phyloP scores from a whole-genome alignment of 2,329 filamentous ascomycete species.

The Neofusicoccum cordaticola region DNA sequence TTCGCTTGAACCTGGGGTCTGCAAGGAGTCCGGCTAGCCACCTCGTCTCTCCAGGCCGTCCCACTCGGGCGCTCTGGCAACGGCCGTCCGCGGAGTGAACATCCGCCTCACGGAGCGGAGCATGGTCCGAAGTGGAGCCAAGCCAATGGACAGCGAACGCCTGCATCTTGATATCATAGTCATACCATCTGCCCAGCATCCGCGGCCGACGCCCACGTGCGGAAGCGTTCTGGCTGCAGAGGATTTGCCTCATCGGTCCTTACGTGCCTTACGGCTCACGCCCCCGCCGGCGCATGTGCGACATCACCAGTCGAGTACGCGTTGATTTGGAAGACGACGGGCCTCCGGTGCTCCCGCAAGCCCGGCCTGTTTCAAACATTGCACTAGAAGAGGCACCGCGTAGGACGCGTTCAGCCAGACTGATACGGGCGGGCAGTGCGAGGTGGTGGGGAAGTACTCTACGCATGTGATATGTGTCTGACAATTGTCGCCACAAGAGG shows the following conservation, averaged over 20 bases:
- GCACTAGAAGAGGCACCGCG: background rate
- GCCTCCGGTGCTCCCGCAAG: background rate
- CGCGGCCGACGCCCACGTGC: conserved; percentile 9
- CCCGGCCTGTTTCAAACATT: background rate
- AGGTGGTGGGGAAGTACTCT: conserved; percentile 7
- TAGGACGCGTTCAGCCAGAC: background rate
- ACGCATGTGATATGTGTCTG: conserved; percentile 13
- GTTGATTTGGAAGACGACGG: background rate
- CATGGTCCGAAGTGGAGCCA: background rate
- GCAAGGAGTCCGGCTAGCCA: conserved; percentile 8
- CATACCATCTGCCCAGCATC: background rate
- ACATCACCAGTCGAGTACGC: background rate
- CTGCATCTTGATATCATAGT: conserved; percentile 11
- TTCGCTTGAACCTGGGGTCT: conserved; percentile 1
- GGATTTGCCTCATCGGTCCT: background rate
- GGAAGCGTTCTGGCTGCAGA: background rate
- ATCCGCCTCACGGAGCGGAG: background rate
- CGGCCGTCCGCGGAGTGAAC: background rate
- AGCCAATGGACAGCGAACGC: background rate
- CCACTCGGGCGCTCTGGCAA: background rate
- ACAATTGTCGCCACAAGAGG: background rate
- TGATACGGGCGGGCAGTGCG: background rate
- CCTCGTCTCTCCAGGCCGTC: background rate
- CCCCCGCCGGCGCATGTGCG: background rate
- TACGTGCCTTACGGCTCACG: background rate